Evolutionary conservation across 176 grass and related monocot species (phyloP).

Genomic region (Avena atlantica): DNA sequence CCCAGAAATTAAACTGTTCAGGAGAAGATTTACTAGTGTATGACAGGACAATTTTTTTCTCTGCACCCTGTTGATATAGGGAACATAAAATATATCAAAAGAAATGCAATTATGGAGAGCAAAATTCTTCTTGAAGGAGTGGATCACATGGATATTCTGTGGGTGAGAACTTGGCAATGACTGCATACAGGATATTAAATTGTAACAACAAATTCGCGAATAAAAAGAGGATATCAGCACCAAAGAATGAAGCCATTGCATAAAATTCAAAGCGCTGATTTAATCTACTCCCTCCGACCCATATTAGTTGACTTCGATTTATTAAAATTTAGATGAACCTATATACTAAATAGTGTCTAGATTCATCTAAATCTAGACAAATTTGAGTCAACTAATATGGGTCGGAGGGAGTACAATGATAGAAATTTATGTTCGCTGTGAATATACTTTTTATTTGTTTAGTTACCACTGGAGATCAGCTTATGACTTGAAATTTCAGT

Average conservation of each 20-base stretch:
- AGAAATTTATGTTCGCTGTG: not conserved
- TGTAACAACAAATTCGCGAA: not conserved
- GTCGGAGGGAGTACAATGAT: not conserved
- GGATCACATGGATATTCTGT: slow-evolving; percentile 36
- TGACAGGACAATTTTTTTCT: slow-evolving; percentile 7
- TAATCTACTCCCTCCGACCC: not conserved
- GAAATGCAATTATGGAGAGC: not conserved
- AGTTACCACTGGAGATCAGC: slow-evolving; percentile 1
- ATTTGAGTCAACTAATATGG: too few relatives aligned
- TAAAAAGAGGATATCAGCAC: not conserved
- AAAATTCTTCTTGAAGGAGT: not conserved
- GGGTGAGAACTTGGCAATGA: not conserved
- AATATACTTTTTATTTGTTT: not conserved
- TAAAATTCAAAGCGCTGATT: slow-evolving; percentile 20
- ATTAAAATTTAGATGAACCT: too few relatives aligned
- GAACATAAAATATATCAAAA: not conserved
- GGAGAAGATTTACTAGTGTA: slow-evolving; percentile 12
- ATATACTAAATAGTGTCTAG: too few relatives aligned
- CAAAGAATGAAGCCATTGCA: not conserved
- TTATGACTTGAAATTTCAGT: slow-evolving; percentile 12
- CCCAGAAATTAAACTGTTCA: slow-evolving; percentile 3
- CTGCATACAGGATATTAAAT: not conserved
- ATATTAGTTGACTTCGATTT: too few relatives aligned
- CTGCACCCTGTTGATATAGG: not conserved
- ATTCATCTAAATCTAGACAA: too few relatives aligned